Percentiles rank a stretch among this genome's conserved stretches.
Conservation (phyloP, 164 flowering plant genomes). For the Magnolia officinalis region DNA sequence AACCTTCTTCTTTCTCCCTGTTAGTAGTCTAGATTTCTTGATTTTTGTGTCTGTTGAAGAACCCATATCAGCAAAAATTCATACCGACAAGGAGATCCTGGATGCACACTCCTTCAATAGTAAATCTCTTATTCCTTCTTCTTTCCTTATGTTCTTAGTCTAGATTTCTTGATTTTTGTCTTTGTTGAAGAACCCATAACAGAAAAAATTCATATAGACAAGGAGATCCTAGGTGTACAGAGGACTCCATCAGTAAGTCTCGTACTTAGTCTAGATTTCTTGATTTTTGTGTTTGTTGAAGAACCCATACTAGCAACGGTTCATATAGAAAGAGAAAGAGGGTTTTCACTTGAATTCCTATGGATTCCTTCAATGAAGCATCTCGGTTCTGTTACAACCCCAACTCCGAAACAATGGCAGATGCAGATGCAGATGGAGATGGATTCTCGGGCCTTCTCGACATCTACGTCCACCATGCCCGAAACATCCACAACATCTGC, state of each 20-base stretch:
- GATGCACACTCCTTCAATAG: too few relatives aligned
- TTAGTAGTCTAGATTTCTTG: background rate
- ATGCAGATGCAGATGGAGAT: constrained; percentile 26
- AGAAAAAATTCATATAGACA: too few relatives aligned
- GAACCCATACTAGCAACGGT: background rate
- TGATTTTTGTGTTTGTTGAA: background rate
- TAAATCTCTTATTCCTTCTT: background rate
- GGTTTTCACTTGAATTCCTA: constrained; percentile 5
- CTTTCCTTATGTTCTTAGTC: background rate
- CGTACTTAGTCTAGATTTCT: background rate
- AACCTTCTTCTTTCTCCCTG: background rate
- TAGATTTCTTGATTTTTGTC: too few relatives aligned
- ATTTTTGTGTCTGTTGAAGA: too few relatives aligned
- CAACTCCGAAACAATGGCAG: constrained; percentile 25
- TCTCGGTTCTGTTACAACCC: constrained; percentile 40
- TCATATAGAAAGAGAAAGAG: background rate
- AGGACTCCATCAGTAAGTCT: too few relatives aligned
- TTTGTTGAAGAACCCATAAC: too few relatives aligned
- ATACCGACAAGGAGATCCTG: too few relatives aligned
- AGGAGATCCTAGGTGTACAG: too few relatives aligned
- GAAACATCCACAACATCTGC: constrained; percentile 91
- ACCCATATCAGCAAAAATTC: too few relatives aligned
- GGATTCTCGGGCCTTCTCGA: constrained; percentile 60
- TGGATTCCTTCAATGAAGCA: constrained; percentile 47
- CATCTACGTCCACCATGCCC: constrained; percentile 77